phyloP scores from a whole-genome alignment of 2,329 filamentous ascomycete species.

The Aspergillus sp. region DNA sequence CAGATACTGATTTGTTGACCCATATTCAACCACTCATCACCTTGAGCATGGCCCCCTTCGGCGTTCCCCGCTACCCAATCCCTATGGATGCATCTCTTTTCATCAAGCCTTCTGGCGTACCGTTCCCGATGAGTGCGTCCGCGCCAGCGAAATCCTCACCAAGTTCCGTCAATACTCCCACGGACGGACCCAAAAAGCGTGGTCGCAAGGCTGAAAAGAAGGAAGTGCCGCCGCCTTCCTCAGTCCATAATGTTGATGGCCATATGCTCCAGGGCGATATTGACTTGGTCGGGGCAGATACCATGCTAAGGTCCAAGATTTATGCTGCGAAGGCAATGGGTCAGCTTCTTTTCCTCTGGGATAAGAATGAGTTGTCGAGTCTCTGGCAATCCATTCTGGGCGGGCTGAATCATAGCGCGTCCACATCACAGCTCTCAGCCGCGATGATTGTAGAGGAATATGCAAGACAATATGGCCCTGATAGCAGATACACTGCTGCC shows the following conservation, averaged over 20 bases:
- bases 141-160: conserved; percentile 42
- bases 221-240: conserved; percentile 63
- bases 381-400: conserved; percentile 66
- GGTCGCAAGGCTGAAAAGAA: conserved; percentile 81
- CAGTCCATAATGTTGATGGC: conserved; percentile 93
- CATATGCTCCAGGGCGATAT: conserved; percentile 98
- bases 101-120: conserved; percentile 87
- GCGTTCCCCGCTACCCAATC: conserved; percentile 84
- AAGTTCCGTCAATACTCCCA: conserved; percentile 45
- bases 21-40: conserved; percentile 81
- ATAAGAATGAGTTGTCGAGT: conserved; percentile 51
- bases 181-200: conserved; percentile 68
- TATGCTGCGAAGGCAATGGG: conserved; percentile 84
- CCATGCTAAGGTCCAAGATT: conserved; percentile 84
- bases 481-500: conserved; percentile 30
- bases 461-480: conserved; percentile 54
- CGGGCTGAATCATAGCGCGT: conserved; percentile 69
- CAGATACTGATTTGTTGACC: conserved; percentile 69
- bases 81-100: conserved; percentile 89
- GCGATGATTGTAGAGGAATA: conserved; percentile 88
- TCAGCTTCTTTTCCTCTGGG: conserved; percentile 74
- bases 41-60: conserved; percentile 85
- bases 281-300: conserved; percentile 87
- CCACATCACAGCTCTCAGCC: conserved; percentile 81
- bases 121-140: conserved; percentile 59